phyloP scores from a whole-genome alignment of 805 yeast species.

The Yamadazyma scolyti region DNA sequence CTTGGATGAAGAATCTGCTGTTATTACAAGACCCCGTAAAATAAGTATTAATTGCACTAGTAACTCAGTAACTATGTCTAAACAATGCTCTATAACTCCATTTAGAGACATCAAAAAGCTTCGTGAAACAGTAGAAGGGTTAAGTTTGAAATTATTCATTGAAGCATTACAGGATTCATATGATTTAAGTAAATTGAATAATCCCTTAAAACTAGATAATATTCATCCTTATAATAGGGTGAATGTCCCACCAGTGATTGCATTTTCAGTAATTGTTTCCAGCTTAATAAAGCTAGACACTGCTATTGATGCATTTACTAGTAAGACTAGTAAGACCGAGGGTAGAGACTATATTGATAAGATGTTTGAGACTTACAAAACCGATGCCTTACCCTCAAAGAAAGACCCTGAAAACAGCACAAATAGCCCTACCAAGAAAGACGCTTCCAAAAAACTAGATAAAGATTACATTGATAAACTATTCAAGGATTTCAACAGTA shows the following conservation, averaged over 20 bases:
- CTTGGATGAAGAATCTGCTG: conserved; percentile 57
- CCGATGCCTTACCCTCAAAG: conserved; percentile 1
- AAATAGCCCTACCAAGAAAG: conserved; percentile 1
- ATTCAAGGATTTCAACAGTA: conserved; percentile 18
- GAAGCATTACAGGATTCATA: conserved; percentile 31
- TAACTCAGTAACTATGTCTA: conserved; percentile 21
- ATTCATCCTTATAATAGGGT: conserved; percentile 14
- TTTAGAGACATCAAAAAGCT: conserved; percentile 35
- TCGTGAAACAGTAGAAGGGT: conserved; percentile 19
- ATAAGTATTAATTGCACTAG: conserved; percentile 37
- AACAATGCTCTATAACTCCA: conserved; percentile 39
- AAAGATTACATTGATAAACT: conserved; percentile 25
- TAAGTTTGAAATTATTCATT: conserved; percentile 37
- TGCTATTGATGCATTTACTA: conserved; percentile 7
- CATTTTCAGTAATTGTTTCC: conserved; percentile 49
- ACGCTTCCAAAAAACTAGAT: conserved; percentile 14
- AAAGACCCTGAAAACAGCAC: not conserved
- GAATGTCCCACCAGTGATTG: conserved; percentile 40
- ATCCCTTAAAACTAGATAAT: conserved; percentile 12
- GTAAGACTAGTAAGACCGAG: conserved; percentile 1
- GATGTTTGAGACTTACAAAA: conserved; percentile 12
- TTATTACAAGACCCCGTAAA: conserved; percentile 48
- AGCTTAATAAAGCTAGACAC: conserved; percentile 25
- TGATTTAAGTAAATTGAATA: conserved; percentile 19
- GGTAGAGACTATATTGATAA: conserved; percentile 10